phyloP scores from a whole-genome alignment of 352 stramenopile genomes.

The Pythium plurisporium region DNA sequence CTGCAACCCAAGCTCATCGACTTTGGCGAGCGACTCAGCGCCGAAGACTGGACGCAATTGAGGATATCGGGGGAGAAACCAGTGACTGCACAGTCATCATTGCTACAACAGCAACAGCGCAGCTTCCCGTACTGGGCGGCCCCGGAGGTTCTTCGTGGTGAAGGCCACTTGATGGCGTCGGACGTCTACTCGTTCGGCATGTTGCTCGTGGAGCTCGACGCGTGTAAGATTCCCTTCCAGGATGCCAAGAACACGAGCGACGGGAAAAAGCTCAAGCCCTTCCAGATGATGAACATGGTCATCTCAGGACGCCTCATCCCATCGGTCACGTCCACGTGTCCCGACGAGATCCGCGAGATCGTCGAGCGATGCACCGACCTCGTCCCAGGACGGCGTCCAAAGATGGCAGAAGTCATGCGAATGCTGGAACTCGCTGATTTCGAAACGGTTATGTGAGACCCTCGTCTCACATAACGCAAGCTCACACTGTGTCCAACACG shows the following conservation, averaged over 20 bases:
- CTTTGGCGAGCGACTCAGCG: slow-evolving; percentile 21
- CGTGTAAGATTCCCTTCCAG: slow-evolving; percentile 22
- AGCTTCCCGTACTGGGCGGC: slow-evolving; percentile 26
- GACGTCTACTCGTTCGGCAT: slow-evolving; percentile 31
- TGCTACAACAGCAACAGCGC: slow-evolving; percentile 7
- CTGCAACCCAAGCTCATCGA: slow-evolving; percentile 27
- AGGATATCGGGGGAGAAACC: slow-evolving; percentile 9
- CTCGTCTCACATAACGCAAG: background rate
- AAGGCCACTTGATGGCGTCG: slow-evolving; percentile 18
- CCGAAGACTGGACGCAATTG: slow-evolving; percentile 25
- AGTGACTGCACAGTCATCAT: background rate
- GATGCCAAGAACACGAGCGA: slow-evolving; percentile 24
- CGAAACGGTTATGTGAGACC: slow-evolving; percentile 15
- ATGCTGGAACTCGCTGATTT: slow-evolving; percentile 21
- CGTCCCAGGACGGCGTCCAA: slow-evolving; percentile 13
- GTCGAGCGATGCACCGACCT: slow-evolving; percentile 16
- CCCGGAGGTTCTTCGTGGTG: slow-evolving; percentile 25
- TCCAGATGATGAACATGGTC: slow-evolving; percentile 30
- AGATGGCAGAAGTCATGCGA: slow-evolving; percentile 20
- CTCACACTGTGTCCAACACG: background rate
- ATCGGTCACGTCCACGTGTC: slow-evolving; percentile 11
- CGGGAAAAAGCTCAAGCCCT: slow-evolving; percentile 23
- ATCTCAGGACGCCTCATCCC: slow-evolving; percentile 22
- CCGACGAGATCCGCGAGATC: slow-evolving; percentile 16
- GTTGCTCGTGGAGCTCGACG: slow-evolving; percentile 33